Conservation (phyloP, 23 red algal species). For the Cyanidium caldarium region DNA sequence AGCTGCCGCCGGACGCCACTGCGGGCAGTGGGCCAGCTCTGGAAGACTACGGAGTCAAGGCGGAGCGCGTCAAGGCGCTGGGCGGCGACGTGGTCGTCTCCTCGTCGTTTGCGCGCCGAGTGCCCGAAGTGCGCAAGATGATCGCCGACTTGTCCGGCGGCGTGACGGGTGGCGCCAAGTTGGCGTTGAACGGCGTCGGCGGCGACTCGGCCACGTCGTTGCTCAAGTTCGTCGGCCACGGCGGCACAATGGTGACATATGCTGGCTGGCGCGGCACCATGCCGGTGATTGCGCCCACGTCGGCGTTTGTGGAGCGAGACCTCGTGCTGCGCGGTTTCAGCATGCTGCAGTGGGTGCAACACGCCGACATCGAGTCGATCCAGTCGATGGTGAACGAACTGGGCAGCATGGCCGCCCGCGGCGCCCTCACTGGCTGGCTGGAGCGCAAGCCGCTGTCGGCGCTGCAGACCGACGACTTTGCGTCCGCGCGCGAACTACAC, state of each 20-base stretch:
- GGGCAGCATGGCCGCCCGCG: neutral
- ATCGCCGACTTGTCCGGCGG: slow-evolving; percentile 22
- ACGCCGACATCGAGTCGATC: slow-evolving; percentile 11
- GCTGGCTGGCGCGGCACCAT: slow-evolving; percentile 5
- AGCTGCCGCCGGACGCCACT: neutral
- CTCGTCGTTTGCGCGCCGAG: slow-evolving; percentile 18
- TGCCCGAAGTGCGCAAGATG: neutral
- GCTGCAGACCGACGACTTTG: neutral
- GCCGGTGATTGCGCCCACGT: neutral
- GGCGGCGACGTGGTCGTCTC: slow-evolving; percentile 45
- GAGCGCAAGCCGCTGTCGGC: neutral
- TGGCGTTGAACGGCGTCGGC: slow-evolving; percentile 40
- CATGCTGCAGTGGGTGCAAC: slow-evolving; percentile 27
- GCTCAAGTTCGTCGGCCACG: neutral
- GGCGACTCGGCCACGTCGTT: slow-evolving; percentile 13
- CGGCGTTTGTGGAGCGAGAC: slow-evolving; percentile 6
- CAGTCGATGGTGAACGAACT: slow-evolving; percentile 34
- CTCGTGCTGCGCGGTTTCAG: slow-evolving; percentile 19
- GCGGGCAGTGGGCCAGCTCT: no score
- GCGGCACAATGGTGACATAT: slow-evolving; percentile 44
- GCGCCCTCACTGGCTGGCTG: neutral
- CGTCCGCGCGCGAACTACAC: neutral
- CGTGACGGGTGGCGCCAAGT: slow-evolving; percentile 17
- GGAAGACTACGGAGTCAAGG: slow-evolving; percentile 28
- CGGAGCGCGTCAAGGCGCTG: slow-evolving; percentile 50